Percentiles rank a stretch among this genome's conserved stretches.
Conservation (phyloP, 106 monocot genomes). For the Xerophyta viscosa region DNA sequence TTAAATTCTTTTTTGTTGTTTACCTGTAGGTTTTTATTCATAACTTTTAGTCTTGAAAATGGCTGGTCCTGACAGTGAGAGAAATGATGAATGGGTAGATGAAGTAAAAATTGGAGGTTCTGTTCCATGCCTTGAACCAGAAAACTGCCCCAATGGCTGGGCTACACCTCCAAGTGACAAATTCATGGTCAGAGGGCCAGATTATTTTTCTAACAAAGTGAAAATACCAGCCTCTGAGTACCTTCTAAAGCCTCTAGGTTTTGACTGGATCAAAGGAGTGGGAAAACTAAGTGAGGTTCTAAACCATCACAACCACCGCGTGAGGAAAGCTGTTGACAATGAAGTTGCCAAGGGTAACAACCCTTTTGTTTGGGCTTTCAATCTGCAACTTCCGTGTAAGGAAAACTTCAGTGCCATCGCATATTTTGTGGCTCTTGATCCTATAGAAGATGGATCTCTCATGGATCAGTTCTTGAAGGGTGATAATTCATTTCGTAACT, state of each 20-base stretch:
- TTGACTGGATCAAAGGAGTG: slow-evolving; percentile 82
- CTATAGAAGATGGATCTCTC: slow-evolving; percentile 58
- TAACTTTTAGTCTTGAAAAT: slow-evolving; percentile 15
- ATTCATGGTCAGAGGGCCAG: slow-evolving; percentile 89
- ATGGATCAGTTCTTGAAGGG: slow-evolving; percentile 79
- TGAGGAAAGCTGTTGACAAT: slow-evolving; percentile 64
- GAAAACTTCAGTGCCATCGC: slow-evolving; percentile 80
- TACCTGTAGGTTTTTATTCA: too few species aligned
- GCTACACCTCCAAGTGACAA: slow-evolving; percentile 55
- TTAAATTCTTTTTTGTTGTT: too few species aligned
- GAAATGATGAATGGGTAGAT: slow-evolving; percentile 48
- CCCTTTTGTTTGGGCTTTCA: slow-evolving; percentile 89
- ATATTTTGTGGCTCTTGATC: slow-evolving; percentile 63
- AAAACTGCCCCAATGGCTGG: slow-evolving; percentile 77
- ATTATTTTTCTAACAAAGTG: slow-evolving; percentile 63
- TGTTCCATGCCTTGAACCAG: slow-evolving; percentile 63
- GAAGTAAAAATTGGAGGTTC: slow-evolving; percentile 55
- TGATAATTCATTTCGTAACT: slow-evolving; percentile 77
- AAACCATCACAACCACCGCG: slow-evolving; percentile 54
- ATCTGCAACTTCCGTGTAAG: slow-evolving; percentile 76
- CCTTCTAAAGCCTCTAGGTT: slow-evolving; percentile 85
- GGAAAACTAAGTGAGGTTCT: slow-evolving; percentile 61
- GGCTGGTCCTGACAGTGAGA: slow-evolving; percentile 38
- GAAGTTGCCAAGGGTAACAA: slow-evolving; percentile 31
- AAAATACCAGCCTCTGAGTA: slow-evolving; percentile 70